Conservation (phyloP, 495 filamentous ascomycete genomes). For the Aspergillus mulundensis region DNA sequence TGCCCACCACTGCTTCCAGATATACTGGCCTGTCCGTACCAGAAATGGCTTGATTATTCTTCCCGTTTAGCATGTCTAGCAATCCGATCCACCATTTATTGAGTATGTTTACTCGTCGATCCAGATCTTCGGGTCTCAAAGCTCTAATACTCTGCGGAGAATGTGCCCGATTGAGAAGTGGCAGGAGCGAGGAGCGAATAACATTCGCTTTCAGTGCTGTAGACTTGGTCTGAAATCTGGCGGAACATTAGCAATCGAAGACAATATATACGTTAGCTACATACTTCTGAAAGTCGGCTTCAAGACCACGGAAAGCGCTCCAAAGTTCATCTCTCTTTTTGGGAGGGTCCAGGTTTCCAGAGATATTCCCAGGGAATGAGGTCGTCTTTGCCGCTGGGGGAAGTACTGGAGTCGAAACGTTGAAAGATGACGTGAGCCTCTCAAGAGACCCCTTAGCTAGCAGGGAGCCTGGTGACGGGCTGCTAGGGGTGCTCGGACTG, state of each 20-base stretch:
- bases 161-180: slow-evolving; percentile 72
- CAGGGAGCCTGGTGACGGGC: slow-evolving; percentile 47
- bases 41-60: slow-evolving; percentile 65
- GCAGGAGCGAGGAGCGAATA: slow-evolving; percentile 73
- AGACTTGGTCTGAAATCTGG: slow-evolving; percentile 70
- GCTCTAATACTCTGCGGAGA: slow-evolving; percentile 65
- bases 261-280: slow-evolving; percentile 10
- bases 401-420: slow-evolving; percentile 43
- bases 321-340: slow-evolving; percentile 83
- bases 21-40: slow-evolving; percentile 76
- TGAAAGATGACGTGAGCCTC: slow-evolving; percentile 47
- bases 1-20: slow-evolving; percentile 72
- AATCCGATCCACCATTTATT: slow-evolving; percentile 97
- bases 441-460: slow-evolving; percentile 58
- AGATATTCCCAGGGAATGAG: slow-evolving; percentile 28
- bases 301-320: slow-evolving; percentile 74
- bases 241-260: not conserved
- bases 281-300: slow-evolving; percentile 76
- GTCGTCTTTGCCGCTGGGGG: slow-evolving; percentile 49
- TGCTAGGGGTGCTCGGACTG: slow-evolving; percentile 38
- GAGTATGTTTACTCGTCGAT: slow-evolving; percentile 74
- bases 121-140: slow-evolving; percentile 76
- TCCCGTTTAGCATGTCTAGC: slow-evolving; percentile 77
- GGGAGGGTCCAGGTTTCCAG: slow-evolving; percentile 39
- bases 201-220: slow-evolving; percentile 75